phyloP scores from a whole-genome alignment of 305 asterid genomes.

The Fraxinus latifolia region DNA sequence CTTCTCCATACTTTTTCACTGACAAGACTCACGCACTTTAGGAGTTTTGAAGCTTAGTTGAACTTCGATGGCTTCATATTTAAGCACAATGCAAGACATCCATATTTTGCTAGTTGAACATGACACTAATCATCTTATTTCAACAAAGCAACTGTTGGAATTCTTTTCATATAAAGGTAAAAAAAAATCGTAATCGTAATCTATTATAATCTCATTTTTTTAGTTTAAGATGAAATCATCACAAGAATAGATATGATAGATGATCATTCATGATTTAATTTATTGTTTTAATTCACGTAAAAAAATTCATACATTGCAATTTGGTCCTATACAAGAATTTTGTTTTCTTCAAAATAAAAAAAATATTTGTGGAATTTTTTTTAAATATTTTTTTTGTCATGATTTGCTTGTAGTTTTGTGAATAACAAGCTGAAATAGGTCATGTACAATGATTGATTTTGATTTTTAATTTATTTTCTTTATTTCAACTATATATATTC shows the following conservation, averaged over 20 bases:
- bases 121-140: not conserved
- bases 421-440: not conserved
- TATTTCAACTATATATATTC: not conserved
- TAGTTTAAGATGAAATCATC: not conserved
- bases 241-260: not conserved
- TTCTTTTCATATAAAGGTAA: not conserved
- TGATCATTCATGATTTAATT: not conserved
- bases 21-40: not conserved
- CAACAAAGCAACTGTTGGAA: not conserved
- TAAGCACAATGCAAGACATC: not conserved
- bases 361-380: too few species aligned
- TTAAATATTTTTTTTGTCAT: too few species aligned
- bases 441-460: not conserved
- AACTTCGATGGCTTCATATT: not conserved
- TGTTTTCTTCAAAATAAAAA: not conserved
- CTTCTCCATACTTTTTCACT: not conserved
- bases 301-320: not conserved
- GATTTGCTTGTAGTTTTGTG: not conserved
- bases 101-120: not conserved
- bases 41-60: not conserved
- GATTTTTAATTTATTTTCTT: not conserved
- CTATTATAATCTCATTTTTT: not conserved
- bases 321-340: not conserved
- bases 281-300: not conserved
- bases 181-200: not conserved